Percentiles rank a stretch among this genome's conserved stretches.
Evolutionary conservation across 192 early-diverging fungal genomes (phyloP).

Genomic region (Podila epigama): DNA sequence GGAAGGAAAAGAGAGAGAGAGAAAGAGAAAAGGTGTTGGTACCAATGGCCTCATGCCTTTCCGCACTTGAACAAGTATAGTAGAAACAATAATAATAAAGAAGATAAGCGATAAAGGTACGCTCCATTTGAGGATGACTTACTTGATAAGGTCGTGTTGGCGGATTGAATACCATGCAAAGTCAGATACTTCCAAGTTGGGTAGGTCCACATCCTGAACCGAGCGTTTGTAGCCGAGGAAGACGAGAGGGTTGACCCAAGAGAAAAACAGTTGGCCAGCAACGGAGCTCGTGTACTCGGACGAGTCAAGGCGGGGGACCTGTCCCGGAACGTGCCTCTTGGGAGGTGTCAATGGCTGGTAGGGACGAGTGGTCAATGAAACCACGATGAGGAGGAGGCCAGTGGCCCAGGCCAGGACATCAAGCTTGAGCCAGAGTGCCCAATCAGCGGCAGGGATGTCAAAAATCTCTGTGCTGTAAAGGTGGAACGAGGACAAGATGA

Average conservation of each 20-base stretch:
- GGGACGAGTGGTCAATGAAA: constrained; percentile 12
- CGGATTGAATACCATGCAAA: constrained; percentile 5
- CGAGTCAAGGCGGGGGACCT: constrained; percentile 1
- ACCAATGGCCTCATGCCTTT: not conserved
- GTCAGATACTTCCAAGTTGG: constrained; percentile 58
- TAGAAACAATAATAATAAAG: not conserved
- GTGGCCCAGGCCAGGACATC: constrained; percentile 8
- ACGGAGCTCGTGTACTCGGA: constrained; percentile 29
- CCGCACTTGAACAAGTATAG: not conserved
- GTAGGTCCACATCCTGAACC: constrained; percentile 66
- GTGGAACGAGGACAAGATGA: constrained; percentile 4
- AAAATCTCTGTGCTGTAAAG: constrained; percentile 8
- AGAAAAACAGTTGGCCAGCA: constrained; percentile 27
- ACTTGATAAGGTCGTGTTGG: constrained; percentile 13
- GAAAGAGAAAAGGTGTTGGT: not conserved
- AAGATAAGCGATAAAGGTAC: not conserved
- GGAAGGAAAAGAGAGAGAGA: not conserved
- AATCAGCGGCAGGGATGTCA: constrained; percentile 11
- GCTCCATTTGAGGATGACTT: too few relatives aligned
- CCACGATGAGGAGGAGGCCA: constrained; percentile 1
- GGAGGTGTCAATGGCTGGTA: not conserved
- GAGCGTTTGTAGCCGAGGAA: constrained; percentile 57
- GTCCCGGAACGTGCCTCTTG: constrained; percentile 6
- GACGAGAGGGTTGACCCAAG: constrained; percentile 46
- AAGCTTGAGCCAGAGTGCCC: constrained; percentile 21